These are phyloP conservation scores for Kodamaea sp. DNA, from an alignment of 1,139 yeast genomes.

Conservation along the genomic window DNA sequence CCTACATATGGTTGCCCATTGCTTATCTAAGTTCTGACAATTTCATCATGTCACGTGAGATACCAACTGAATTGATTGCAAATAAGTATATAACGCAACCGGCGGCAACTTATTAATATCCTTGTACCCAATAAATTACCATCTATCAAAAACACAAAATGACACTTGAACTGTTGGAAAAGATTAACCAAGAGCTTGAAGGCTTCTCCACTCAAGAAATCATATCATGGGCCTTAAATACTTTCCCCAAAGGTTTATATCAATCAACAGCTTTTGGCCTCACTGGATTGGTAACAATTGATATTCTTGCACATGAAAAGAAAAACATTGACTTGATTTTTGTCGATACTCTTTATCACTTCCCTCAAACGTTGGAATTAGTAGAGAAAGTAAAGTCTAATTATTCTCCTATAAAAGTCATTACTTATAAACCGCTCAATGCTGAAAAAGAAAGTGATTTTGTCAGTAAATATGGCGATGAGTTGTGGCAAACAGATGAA, in stretches of 20 bases:
- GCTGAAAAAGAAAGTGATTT: constrained; percentile 62
- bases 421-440: constrained; percentile 63
- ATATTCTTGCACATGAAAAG: constrained; percentile 58
- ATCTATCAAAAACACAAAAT: no score
- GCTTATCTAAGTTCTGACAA: no score
- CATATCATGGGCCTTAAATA: constrained; percentile 73
- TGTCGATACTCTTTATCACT: constrained; percentile 87
- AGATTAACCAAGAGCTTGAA: constrained; percentile 59
- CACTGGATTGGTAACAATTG: constrained; percentile 85
- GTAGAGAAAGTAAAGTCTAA: constrained; percentile 53
- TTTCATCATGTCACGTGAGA: no score
- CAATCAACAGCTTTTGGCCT: constrained; percentile 96
- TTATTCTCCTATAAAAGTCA: constrained; percentile 50
- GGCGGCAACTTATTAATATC: no score
- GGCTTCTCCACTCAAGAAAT: constrained; percentile 65
- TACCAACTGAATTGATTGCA: no score
- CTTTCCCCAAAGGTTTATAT: constrained; percentile 67
- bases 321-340: constrained; percentile 73
- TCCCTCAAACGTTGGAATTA: constrained; percentile 85
- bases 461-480: constrained; percentile 62
- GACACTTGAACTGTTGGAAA: constrained; percentile 20
- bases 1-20: no score
- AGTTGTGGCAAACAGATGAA: constrained; percentile 83
- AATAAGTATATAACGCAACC: no score
- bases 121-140: no score